Base-by-base conservation (phyloP, 179 eudicot species). In the Gypsophila paniculata region DNA sequence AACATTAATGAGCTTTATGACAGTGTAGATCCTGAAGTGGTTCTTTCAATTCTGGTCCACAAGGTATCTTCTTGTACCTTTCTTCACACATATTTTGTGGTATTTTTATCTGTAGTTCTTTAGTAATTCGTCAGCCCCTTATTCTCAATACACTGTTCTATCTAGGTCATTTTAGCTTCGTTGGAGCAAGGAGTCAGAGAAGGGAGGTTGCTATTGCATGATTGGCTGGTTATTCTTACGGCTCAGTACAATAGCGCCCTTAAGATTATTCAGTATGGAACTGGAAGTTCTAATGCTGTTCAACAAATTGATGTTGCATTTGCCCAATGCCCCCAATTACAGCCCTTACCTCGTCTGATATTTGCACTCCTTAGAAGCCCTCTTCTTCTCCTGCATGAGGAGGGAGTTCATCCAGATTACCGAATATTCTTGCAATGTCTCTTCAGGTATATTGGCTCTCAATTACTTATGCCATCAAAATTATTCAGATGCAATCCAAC, bases 401-500 rank as follows among this genome's bases (percentile, higher is more conserved):
- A 93, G 82, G 97, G 96, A 54, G 90, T 93, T 80, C 98, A 93
- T 81, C 98, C 98, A 57, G 98, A 93, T 79, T 88, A 85, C 75
- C 88, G 98, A 61, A 93, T 93, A 79, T 91, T 83, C 80, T 84
- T 93, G 76, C 98, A 93, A 79, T 93, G 93, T 79, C 91, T 93
- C 52, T 91, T 88, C 88, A 91, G 98, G 98, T 93, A 86, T 49
- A 11, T 71, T 53, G 39, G 13, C 18, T 57, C 26, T 17, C 49
- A 39, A 62, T 36, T 52, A 8, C 42, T 73, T 60, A 18, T 13
- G 48, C 63, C 55, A 38, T 53, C 13, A 59, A 70, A 62, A 57
- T 32, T 58, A 46, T 60, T 25, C 42, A 17, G 52, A 46, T 46
- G 4, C 52, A 46, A 46, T 46, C 14, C 9, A 46, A 12, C 52